Conservation (phyloP, 1,139 yeast genomes). For the Blastobotrys aristatus region DNA sequence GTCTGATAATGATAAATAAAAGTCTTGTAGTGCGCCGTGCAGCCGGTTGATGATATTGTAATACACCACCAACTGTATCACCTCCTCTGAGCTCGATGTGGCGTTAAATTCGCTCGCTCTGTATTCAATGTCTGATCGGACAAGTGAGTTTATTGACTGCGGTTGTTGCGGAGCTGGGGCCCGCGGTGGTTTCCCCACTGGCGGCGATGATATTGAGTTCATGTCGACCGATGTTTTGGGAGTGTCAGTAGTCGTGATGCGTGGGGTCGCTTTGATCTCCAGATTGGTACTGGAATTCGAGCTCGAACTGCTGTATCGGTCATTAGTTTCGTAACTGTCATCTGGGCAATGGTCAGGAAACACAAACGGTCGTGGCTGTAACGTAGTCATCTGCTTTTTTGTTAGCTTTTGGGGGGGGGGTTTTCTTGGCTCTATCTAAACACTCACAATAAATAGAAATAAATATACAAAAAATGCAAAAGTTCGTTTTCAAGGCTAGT, state of each 20-base stretch:
- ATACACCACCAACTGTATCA: slow-evolving; percentile 24
- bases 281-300: slow-evolving; percentile 2
- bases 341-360: slow-evolving; percentile 4
- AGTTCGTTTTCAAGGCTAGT: neutral
- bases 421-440: no score
- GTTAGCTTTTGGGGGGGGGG: neutral
- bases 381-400: slow-evolving; percentile 4
- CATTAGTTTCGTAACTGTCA: neutral
- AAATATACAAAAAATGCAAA: neutral
- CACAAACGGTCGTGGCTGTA: slow-evolving; percentile 3
- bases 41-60: slow-evolving; percentile 25
- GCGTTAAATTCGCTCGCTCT: slow-evolving; percentile 19
- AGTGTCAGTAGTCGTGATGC: slow-evolving; percentile 1
- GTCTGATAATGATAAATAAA: slow-evolving; percentile 17
- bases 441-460: slow-evolving; percentile 3
- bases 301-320: neutral
- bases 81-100: slow-evolving; percentile 20
- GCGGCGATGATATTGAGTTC: slow-evolving; percentile 5
- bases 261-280: slow-evolving; percentile 4
- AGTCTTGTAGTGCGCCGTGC: slow-evolving; percentile 20
- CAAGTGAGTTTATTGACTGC: slow-evolving; percentile 22
- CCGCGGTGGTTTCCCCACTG: neutral
- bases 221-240: slow-evolving; percentile 2
- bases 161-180: slow-evolving; percentile 4
- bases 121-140: slow-evolving; percentile 22